phyloP scores from a whole-genome alignment of 257 asterid species.

The Asclepias syriaca region DNA sequence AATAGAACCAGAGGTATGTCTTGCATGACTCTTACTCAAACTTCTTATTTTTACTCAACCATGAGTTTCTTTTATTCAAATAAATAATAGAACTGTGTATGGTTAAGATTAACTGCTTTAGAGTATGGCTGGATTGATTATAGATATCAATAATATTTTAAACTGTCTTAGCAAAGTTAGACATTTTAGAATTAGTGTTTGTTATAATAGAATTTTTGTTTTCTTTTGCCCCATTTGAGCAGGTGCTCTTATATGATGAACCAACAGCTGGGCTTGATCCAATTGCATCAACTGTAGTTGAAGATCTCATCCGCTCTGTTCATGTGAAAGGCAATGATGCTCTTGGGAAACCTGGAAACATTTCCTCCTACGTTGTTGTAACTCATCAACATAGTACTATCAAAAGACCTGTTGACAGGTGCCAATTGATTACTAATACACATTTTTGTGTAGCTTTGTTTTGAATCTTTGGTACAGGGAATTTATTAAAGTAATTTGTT shows the following conservation, averaged over 20 bases:
- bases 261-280: conserved; percentile 99
- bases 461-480: background rate
- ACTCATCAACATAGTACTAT: conserved; percentile 99
- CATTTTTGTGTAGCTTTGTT: too few relatives aligned
- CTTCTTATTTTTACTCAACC: too few relatives aligned
- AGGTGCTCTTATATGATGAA: conserved; percentile 96
- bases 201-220: too few relatives aligned
- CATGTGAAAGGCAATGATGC: conserved; percentile 85
- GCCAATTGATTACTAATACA: conserved; percentile 19
- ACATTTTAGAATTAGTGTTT: background rate
- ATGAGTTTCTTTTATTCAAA: too few relatives aligned
- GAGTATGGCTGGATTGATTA: background rate
- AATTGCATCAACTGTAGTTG: conserved; percentile 97
- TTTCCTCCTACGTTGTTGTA: conserved; percentile 88
- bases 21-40: conserved; percentile 4
- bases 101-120: background rate
- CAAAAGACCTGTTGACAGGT: conserved; percentile 97
- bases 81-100: background rate
- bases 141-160: background rate
- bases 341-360: conserved; percentile 80
- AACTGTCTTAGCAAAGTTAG: background rate
- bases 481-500: conserved; percentile 14
- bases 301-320: conserved; percentile 97
- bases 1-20: conserved; percentile 89
- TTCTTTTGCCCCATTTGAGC: conserved; percentile 24